Base-by-base conservation (phyloP, 768 basidiomycete species). In the Pisolithus orientalis region DNA sequence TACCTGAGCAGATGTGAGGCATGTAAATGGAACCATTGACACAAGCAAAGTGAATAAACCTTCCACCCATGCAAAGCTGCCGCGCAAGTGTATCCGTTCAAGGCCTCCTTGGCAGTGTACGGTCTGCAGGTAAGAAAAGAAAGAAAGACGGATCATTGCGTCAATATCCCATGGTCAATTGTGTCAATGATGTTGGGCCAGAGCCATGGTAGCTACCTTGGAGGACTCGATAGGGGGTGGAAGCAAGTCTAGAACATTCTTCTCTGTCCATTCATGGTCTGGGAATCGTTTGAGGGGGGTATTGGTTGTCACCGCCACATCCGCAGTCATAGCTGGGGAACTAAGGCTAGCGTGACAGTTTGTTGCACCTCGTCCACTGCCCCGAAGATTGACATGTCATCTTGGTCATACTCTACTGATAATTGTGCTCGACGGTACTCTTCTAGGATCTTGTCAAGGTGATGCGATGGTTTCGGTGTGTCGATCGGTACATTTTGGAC, bases 41-140 rank as follows among this genome's bases (percentile, higher is more conserved):
- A 4, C 17, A 40, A 40, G 16, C 21, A 21, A 39, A 25, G 4
- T 11, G 13, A 39, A 58, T 65, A 14, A 49, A 79, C 81, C 68
- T 72, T 77, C 85, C 85, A 87, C 5, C 75, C 75, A 63, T 90
- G 87, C 1, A 79, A 72, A 1, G 63, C 65, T 10, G 87, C 86
- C 0, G 85, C 87, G 24, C 85, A 68, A 59, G 80, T 79, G 60
- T 76, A 89, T 3, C 84, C 85, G 14, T 68, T 74, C 38, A 87
- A 59, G 0, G 87, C 79, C 60, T 88, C 87, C 3, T 68, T 57
- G 29, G 83, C 73, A 1, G 62, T 61, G 59, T 86, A 86, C 0
- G 64, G 59, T 24, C 67, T 67, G 37, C 54, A 31, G 43, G 51
- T 24, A 31, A 27, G 7, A 27, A 25, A 27, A 27, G 9, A 2